These are phyloP conservation scores for Phytophthora ohioensis DNA, from an alignment of 352 stramenopile genomes.

Conservation along the genomic window DNA sequence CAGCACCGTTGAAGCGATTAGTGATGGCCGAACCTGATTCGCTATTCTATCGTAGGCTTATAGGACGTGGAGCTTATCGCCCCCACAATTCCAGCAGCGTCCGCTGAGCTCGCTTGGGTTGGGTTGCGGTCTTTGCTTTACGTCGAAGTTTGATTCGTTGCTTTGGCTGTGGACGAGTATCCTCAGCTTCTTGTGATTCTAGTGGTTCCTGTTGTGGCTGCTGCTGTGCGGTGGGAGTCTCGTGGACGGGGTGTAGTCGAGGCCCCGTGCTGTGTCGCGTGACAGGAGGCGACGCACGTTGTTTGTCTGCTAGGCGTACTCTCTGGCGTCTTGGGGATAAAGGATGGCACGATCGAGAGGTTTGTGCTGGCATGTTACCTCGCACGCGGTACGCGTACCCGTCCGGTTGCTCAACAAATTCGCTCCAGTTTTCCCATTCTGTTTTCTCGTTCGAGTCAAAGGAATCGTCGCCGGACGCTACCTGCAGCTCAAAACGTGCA, in stretches of 20 bases:
- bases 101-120: constrained; percentile 37
- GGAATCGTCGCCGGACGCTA: constrained; percentile 1
- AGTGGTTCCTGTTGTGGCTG: constrained; percentile 25
- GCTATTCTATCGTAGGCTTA: constrained; percentile 17
- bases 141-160: constrained; percentile 28
- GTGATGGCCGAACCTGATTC: not conserved
- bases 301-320: constrained; percentile 4
- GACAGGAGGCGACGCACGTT: constrained; percentile 34
- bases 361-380: constrained; percentile 15
- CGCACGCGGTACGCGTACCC: constrained; percentile 43
- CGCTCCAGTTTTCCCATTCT: constrained; percentile 46
- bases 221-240: constrained; percentile 14
- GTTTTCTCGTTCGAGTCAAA: constrained; percentile 7
- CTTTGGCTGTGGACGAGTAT: constrained; percentile 12
- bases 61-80: not conserved
- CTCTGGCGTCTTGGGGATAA: constrained; percentile 15
- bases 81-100: constrained; percentile 60
- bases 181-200: constrained; percentile 14
- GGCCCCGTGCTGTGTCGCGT: constrained; percentile 33
- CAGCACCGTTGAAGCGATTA: constrained; percentile 8
- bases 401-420: constrained; percentile 44
- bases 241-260: constrained; percentile 35
- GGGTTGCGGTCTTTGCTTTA: constrained; percentile 4
- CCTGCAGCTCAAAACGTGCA: constrained; percentile 29
- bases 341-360: not conserved